These are phyloP conservation scores for Magnaporthiopsis poae DNA, from an alignment of 2,329 filamentous ascomycete species.

Conservation along the genomic window DNA sequence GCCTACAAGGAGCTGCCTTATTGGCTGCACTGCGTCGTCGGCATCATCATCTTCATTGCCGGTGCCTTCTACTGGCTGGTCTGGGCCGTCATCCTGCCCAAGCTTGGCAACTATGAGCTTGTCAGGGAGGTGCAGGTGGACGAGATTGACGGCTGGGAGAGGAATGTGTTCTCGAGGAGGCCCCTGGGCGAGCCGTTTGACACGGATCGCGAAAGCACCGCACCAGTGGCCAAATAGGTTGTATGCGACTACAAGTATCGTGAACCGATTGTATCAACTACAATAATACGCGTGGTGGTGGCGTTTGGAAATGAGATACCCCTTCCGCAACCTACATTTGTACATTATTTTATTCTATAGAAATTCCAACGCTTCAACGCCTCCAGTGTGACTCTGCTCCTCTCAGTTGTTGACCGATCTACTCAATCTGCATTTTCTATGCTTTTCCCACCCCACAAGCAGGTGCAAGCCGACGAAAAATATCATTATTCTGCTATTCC, in stretches of 20 bases:
- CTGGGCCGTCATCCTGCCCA: slow-evolving; percentile 44
- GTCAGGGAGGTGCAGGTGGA: slow-evolving; percentile 44
- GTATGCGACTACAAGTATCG: neutral
- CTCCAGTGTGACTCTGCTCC: neutral
- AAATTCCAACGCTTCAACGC: neutral
- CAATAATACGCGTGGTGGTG: neutral
- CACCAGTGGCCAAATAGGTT: neutral
- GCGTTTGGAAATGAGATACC: neutral
- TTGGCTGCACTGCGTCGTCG: slow-evolving; percentile 48
- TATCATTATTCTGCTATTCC: no score
- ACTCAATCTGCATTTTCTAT: no score
- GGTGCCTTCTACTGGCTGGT: slow-evolving; percentile 47
- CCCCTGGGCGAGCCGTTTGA: slow-evolving; percentile 19
- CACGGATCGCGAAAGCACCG: neutral
- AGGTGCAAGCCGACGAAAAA: no score
- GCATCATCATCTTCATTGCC: slow-evolving; percentile 41
- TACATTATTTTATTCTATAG: neutral
- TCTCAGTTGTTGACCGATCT: no score
- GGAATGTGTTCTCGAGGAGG: slow-evolving; percentile 40
- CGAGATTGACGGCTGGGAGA: slow-evolving; percentile 53
- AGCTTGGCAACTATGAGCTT: slow-evolving; percentile 44
- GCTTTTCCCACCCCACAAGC: no score
- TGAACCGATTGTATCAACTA: neutral
- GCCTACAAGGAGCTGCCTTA: slow-evolving; percentile 46
- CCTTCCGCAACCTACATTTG: neutral